Evolutionary conservation across 2,329 filamentous ascomycete species (phyloP).

Genomic region (Pezicula neosporulosa): DNA sequence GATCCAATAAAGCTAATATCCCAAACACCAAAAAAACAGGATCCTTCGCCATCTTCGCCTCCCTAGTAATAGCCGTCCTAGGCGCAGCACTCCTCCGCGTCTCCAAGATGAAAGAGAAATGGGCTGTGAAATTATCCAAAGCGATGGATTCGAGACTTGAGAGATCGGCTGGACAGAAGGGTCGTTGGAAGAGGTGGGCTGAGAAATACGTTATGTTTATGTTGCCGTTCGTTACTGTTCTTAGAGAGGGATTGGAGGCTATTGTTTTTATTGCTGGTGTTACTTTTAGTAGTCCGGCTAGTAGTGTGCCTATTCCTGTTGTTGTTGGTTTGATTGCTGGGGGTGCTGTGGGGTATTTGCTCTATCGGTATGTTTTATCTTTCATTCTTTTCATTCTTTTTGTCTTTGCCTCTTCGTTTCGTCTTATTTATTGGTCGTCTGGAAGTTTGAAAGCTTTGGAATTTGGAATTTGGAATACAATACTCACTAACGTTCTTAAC

Average conservation of each 20-base stretch:
- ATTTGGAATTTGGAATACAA: too few species aligned
- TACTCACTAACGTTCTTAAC: conserved; percentile 3
- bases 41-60: conserved; percentile 68
- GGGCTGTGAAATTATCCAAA: conserved; percentile 73
- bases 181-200: conserved; percentile 49
- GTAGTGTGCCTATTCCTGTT: conserved; percentile 71
- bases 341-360: conserved; percentile 60
- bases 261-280: conserved; percentile 83
- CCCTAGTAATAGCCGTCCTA: conserved; percentile 76
- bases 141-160: conserved; percentile 52
- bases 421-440: too few species aligned
- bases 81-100: conserved; percentile 74
- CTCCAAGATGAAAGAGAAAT: conserved; percentile 77
- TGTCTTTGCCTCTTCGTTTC: background rate
- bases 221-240: conserved; percentile 76
- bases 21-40: conserved; percentile 37
- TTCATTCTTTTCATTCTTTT: background rate
- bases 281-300: conserved; percentile 68
- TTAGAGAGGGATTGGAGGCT: conserved; percentile 78
- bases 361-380: conserved; percentile 47
- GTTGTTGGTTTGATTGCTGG: conserved; percentile 67
- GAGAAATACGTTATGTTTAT: conserved; percentile 83
- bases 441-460: too few species aligned
- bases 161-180: conserved; percentile 31
- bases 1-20: too few species aligned